Evolutionary conservation across 1,139 yeast genomes (phyloP).

Genomic region (Sugiyamaella grinbergsii): DNA sequence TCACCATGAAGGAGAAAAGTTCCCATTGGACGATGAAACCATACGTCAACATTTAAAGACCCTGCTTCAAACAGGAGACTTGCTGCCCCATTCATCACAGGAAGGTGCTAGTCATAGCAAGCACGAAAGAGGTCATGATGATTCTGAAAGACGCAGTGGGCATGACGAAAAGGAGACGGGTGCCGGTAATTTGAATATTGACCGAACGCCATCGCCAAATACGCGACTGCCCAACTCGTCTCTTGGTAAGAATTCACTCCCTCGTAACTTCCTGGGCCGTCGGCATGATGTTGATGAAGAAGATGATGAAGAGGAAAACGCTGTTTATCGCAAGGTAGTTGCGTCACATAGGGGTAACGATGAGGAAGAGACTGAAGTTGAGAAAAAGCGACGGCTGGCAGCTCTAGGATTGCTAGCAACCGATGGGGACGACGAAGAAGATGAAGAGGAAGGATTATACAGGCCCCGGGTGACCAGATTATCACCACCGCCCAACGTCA

Average conservation of each 20-base stretch:
- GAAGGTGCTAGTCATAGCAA: background rate
- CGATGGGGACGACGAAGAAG: constrained; percentile 36
- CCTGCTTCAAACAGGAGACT: constrained; percentile 30
- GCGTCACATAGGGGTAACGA: constrained; percentile 30
- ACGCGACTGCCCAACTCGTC: background rate
- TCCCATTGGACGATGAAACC: constrained; percentile 31
- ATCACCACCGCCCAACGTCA: constrained; percentile 22
- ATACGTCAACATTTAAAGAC: constrained; percentile 33
- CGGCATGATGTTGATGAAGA: constrained; percentile 35
- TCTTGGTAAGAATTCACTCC: constrained; percentile 17
- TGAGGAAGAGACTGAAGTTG: constrained; percentile 49
- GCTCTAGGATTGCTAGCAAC: constrained; percentile 69
- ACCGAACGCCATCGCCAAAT: constrained; percentile 7
- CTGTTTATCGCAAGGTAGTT: constrained; percentile 15
- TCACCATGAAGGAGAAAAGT: constrained; percentile 8
- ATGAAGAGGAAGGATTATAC: constrained; percentile 28
- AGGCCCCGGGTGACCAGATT: constrained; percentile 16
- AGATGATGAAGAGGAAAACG: constrained; percentile 30
- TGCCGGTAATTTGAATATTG: constrained; percentile 8
- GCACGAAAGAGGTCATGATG: constrained; percentile 13
- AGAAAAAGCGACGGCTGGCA: constrained; percentile 73
- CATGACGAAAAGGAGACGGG: constrained; percentile 21
- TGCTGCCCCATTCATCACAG: background rate
- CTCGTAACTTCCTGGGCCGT: constrained; percentile 30
- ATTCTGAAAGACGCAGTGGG: constrained; percentile 1